phyloP scores from a whole-genome alignment of 345 rosid species.

The Citrus reticulata region DNA sequence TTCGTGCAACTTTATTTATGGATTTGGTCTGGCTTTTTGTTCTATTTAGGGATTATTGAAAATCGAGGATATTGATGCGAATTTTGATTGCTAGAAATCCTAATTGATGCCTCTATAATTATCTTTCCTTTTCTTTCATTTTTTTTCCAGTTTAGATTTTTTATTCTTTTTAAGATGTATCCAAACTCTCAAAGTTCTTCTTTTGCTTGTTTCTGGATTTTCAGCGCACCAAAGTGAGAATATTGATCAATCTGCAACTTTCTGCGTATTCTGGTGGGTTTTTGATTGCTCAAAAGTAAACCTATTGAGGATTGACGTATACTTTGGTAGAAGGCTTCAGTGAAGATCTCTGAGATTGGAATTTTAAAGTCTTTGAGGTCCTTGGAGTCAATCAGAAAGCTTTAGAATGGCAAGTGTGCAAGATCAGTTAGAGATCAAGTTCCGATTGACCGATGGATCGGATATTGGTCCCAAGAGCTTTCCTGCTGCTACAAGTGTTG shows the following conservation, averaged over 20 bases:
- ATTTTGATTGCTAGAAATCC: conserved; percentile 8
- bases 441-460: conserved; percentile 83
- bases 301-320: conserved; percentile 13
- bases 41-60: conserved; percentile 10
- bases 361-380: conserved; percentile 17
- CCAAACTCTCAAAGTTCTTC: neutral
- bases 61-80: neutral
- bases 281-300: conserved; percentile 16
- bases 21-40: neutral
- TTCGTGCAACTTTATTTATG: neutral
- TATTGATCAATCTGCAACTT: conserved; percentile 16
- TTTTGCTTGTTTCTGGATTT: conserved; percentile 9
- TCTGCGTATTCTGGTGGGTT: conserved; percentile 10
- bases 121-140: conserved; percentile 8
- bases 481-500: conserved; percentile 81
- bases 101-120: neutral
- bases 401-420: conserved; percentile 66
- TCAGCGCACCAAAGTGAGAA: conserved; percentile 22
- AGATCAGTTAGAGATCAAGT: conserved; percentile 89
- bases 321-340: conserved; percentile 12
- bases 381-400: conserved; percentile 12
- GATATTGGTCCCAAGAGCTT: conserved; percentile 93
- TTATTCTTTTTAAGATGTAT: neutral
- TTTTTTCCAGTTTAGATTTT: neutral
- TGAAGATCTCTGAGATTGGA: conserved; percentile 22